Evolutionary conservation across 2,329 filamentous ascomycete genomes (phyloP), one percentile per base, ranked within the genome.

Genomic region (Fusarium decemcellulare): DNA sequence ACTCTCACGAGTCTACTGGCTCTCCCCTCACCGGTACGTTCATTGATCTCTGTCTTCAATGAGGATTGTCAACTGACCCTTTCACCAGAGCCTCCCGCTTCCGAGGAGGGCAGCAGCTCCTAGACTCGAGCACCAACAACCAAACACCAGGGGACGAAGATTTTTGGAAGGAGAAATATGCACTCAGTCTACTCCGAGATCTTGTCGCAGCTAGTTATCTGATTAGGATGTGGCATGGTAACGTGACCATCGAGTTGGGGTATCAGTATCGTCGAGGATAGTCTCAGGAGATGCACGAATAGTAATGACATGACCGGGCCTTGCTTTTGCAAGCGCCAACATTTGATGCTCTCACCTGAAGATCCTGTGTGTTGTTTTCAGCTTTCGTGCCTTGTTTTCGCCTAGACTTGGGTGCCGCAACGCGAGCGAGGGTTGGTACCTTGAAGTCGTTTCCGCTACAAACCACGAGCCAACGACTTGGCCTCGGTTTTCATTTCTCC

Each of bases 1-100:
- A 68, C 8, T 37, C 59, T 48, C 34, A 55, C 12, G 44, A 52
- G 3, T 68, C 68, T 54, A 52, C 48, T 8, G 44, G 43, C 4
- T 71, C 72, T 6, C 54, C 68, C 5, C 50, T 74, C 36, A 70
- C 72, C 15, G 70, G 72, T 73, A 73, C 12, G 61, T 59, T 29
- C 42, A 15, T 12, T 39, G 44, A 23, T 46, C 15, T 37, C 14
- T 9, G 11, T 23, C 16, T 29, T n/a, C 34, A 7, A 12, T 48
- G 11, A 8, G 15, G 10, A 43, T 3, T 10, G 40, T 18, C 6
- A 10, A 46, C 61, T 71, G 15, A 71, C 47, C 4, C 7, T 16
- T 6, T 8, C 10, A 9, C 29, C 8, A 72, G 72, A 72, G 16
- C 56, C 59, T 46, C 71, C 71, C 39, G 46, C 56, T 29, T 67